Conservation (phyloP, 192 early-diverging fungal genomes). For the Backusella australiensis region DNA sequence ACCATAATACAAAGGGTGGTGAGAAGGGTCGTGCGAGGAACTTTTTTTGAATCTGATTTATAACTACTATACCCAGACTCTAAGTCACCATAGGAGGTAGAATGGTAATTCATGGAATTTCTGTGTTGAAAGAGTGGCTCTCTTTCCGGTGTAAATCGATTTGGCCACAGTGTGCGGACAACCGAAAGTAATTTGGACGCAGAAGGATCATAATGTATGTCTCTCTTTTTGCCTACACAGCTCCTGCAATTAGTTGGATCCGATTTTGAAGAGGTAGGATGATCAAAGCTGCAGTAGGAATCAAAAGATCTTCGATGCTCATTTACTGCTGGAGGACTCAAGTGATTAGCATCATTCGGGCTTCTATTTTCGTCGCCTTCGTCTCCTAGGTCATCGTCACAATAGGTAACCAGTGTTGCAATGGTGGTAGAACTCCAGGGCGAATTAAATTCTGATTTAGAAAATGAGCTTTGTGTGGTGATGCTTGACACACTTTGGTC, state of each 20-base stretch:
- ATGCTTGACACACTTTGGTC: background rate
- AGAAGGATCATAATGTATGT: background rate
- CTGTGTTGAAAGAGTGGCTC: background rate
- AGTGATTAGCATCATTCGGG: background rate
- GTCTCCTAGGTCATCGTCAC: background rate
- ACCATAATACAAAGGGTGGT: background rate
- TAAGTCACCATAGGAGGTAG: background rate
- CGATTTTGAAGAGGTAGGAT: conserved; percentile 11
- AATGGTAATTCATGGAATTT: background rate
- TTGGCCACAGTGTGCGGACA: background rate
- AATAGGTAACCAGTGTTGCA: background rate
- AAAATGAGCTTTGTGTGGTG: conserved; percentile 4
- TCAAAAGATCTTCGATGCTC: conserved; percentile 6
- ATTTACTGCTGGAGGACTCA: background rate
- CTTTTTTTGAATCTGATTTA: background rate
- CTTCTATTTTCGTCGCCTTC: background rate
- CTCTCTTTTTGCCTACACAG: conserved; percentile 1
- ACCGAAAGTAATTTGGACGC: background rate
- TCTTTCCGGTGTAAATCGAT: background rate
- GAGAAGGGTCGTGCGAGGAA: background rate
- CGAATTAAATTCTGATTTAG: background rate
- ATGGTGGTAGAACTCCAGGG: conserved; percentile 9
- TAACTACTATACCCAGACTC: background rate
- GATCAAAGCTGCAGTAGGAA: conserved; percentile 12
- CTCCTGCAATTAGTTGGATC: conserved; percentile 11